Conservation (phyloP, 2,329 filamentous ascomycete species). For the Tolypocladium amazonense region DNA sequence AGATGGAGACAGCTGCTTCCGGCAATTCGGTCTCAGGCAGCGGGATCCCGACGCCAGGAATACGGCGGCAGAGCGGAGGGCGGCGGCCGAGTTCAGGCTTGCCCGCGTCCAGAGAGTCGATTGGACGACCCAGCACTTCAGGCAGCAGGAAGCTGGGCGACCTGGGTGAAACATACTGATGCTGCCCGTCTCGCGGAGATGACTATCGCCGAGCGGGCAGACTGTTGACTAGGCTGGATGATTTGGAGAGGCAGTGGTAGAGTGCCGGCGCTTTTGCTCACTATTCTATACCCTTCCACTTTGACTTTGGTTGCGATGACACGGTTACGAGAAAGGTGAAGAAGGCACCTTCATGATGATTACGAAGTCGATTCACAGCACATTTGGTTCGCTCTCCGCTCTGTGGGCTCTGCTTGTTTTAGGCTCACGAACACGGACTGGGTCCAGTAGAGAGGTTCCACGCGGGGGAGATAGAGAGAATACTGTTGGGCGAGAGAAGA, state of each 20-base stretch:
- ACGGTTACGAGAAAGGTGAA: background rate
- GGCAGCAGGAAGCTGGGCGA: constrained; percentile 33
- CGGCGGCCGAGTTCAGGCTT: constrained; percentile 31
- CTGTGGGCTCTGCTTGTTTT: background rate
- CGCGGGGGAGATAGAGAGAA: background rate
- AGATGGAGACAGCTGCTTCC: constrained; percentile 26
- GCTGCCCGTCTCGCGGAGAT: background rate
- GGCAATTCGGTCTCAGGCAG: constrained; percentile 31
- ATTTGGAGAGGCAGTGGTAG: background rate
- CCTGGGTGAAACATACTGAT: constrained; percentile 43
- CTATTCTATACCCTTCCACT: background rate
- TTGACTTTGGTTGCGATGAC: constrained; percentile 1
- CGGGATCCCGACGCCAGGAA: constrained; percentile 34
- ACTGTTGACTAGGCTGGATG: background rate
- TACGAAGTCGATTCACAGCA: background rate
- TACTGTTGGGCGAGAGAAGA: background rate
- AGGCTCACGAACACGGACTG: background rate
- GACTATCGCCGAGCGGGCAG: background rate
- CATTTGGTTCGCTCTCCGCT: background rate
- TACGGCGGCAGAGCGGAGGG: constrained; percentile 32
- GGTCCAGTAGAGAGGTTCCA: background rate
- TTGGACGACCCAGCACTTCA: constrained; percentile 18
- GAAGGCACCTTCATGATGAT: background rate
- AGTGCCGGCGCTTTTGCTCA: constrained; percentile 4
- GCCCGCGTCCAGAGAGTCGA: constrained; percentile 13